Base-by-base conservation (phyloP, 768 basidiomycete genomes). In the Boletus rubropictus region DNA sequence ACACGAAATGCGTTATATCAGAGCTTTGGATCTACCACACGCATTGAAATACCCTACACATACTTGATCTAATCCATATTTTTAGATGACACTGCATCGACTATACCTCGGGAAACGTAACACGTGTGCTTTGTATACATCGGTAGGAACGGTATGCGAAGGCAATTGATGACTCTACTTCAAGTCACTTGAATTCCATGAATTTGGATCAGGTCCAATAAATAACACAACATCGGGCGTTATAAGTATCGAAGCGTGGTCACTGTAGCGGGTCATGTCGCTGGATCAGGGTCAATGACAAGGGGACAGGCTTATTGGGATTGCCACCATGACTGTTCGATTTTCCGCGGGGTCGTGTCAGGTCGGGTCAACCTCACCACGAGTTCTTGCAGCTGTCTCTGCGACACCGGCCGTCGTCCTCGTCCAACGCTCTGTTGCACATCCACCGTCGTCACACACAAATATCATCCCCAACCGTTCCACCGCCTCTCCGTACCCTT, bases 31-130 rank as follows among this genome's bases (percentile, higher is more conserved):
- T 39, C 20, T 40, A 39, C 36, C 25, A 3, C 33, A 35, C 35
- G 20, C 35, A 25, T 36, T 28, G 22, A 25, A 53, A 52, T 52
- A 52, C 42, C 50, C 34, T 17, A n/a, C 32, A 20, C 11, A 41
- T 21, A 15, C 1, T 11, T n/a, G 1, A 24, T 33, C 22, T 17
- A 22, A 33, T 17, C 7, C 7, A n/a, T 22, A 22, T 11, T 5
- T 32, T 22, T 24, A 14, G 22, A 24, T 20, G 20, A 29, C 5
- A 18, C 21, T 22, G 2, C 11, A 14, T 42, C 10, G 10, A 42
- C 11, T 39, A 39, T 22, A 14, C 15, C 28, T 3, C 14, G 28
- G 7, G 2, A 9, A 21, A 9, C 11, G 4, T 2, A 7, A 18
- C 17, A 8, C 14, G 27, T 40, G 12, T 18, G 4, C 25, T 31